These are phyloP conservation scores for Ascosphaera apis DNA, from an alignment of 2,329 filamentous ascomycete species.

Conservation along the genomic window DNA sequence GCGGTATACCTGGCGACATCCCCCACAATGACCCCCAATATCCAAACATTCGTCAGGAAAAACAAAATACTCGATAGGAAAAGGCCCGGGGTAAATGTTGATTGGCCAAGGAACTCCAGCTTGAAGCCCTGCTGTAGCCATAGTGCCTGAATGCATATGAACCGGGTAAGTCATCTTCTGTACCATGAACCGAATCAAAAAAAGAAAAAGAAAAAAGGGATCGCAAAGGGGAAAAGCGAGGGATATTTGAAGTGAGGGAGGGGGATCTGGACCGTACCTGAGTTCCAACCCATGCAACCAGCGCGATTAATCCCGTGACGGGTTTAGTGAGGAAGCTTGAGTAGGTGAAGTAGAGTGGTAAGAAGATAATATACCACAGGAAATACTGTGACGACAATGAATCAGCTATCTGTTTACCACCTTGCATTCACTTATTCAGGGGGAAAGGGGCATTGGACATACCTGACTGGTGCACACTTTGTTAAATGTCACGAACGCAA, in stretches of 20 bases:
- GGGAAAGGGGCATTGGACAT: slow-evolving; percentile 12
- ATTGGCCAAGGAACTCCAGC: slow-evolving; percentile 57
- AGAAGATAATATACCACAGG: slow-evolving; percentile 87
- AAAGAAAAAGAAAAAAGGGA: background rate
- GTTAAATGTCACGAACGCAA: slow-evolving; percentile 93
- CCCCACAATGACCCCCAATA: slow-evolving; percentile 53
- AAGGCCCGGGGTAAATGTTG: slow-evolving; percentile 67
- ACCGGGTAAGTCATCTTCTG: background rate
- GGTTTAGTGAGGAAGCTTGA: slow-evolving; percentile 46
- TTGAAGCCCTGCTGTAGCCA: slow-evolving; percentile 57
- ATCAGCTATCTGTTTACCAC: no score
- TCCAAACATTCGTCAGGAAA: slow-evolving; percentile 70
- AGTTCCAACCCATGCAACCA: slow-evolving; percentile 48
- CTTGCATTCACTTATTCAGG: no score
- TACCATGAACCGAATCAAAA: background rate
- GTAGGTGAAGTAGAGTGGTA: slow-evolving; percentile 69
- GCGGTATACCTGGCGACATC: slow-evolving; percentile 31
- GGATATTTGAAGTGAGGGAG: background rate
- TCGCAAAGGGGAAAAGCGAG: slow-evolving; percentile 2
- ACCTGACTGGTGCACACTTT: slow-evolving; percentile 98
- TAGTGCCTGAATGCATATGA: slow-evolving; percentile 21
- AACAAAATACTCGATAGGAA: slow-evolving; percentile 56
- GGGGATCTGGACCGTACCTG: slow-evolving; percentile 30
- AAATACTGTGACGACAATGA: slow-evolving; percentile 91
- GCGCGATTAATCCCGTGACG: slow-evolving; percentile 38